These are phyloP conservation scores for Penicillium freii DNA, from an alignment of 2,329 filamentous ascomycete genomes.

Conservation along the genomic window DNA sequence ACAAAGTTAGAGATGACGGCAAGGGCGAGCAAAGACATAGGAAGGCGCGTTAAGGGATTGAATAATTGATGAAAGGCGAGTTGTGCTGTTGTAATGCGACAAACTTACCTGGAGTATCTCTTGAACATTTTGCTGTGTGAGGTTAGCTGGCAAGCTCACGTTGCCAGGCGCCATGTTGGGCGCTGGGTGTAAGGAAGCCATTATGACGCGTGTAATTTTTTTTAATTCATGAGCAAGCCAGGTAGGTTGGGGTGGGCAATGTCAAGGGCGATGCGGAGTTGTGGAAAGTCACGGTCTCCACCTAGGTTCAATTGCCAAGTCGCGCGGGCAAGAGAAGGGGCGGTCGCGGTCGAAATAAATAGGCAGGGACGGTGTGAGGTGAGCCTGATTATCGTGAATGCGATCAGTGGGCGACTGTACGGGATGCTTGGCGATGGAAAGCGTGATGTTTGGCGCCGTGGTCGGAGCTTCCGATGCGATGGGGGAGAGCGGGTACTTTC, in stretches of 20 bases:
- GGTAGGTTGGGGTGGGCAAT: conserved; percentile 18
- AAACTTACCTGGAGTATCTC: conserved; percentile 59
- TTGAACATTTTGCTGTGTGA: conserved; percentile 75
- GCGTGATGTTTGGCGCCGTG: conserved; percentile 33
- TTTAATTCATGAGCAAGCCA: conserved; percentile 33
- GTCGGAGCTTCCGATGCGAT: conserved; percentile 28
- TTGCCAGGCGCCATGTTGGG: conserved; percentile 67
- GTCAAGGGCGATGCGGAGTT: conserved; percentile 22
- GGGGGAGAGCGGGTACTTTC: conserved; percentile 22
- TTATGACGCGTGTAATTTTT: conserved; percentile 46
- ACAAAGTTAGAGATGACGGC: conserved; percentile 36
- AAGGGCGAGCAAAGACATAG: neutral
- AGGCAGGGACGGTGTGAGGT: conserved; percentile 21
- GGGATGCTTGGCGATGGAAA: conserved; percentile 36
- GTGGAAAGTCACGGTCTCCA: conserved; percentile 23
- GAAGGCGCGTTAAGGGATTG: neutral
- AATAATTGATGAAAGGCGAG: neutral
- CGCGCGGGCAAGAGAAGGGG: conserved; percentile 25
- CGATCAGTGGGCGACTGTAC: conserved; percentile 25
- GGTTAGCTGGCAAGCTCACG: conserved; percentile 61
- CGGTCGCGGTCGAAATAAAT: conserved; percentile 3
- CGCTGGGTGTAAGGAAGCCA: conserved; percentile 77
- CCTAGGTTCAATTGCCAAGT: conserved; percentile 20
- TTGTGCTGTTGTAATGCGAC: conserved; percentile 2
- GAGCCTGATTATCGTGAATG: conserved; percentile 26